Percentiles rank a stretch among this genome's conserved stretches.
These are phyloP conservation scores for Fusarium mundagurra DNA, from an alignment of 2,329 filamentous ascomycete genomes.

Conservation along the genomic window DNA sequence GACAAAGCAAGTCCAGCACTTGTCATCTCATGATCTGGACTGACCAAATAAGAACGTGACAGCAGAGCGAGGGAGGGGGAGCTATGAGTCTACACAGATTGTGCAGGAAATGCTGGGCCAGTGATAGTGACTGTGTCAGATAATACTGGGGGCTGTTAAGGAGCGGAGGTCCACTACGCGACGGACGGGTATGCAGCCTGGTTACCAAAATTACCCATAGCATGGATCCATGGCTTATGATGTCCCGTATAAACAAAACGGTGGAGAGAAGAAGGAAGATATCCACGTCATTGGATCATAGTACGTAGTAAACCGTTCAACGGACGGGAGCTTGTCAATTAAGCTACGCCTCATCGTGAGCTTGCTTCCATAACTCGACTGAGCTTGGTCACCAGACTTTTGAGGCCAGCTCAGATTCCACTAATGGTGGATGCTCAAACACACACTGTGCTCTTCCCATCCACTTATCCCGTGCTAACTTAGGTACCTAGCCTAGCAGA, in stretches of 20 bases:
- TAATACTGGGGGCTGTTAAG: conserved; percentile 9
- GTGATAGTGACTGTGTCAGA: conserved; percentile 17
- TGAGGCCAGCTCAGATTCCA: conserved; percentile 24
- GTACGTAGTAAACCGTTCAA: not conserved
- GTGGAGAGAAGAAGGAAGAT: not conserved
- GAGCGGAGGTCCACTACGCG: conserved; percentile 8
- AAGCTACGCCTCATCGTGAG: not conserved
- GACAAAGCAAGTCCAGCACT: not conserved
- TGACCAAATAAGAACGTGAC: conserved; percentile 26
- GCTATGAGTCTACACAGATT: not conserved
- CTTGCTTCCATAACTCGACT: not conserved
- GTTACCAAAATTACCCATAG: not conserved
- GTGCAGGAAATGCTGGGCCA: conserved; percentile 14
- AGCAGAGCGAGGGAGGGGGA: conserved; percentile 24
- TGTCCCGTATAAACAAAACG: not conserved
- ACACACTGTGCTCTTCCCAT: conserved; percentile 20
- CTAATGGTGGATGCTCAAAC: conserved; percentile 15
- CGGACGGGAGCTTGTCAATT: not conserved
- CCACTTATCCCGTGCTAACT: conserved; percentile 17
- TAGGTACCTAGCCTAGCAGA: not conserved
- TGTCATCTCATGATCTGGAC: conserved; percentile 5
- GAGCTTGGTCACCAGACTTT: conserved; percentile 3
- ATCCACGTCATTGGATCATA: not conserved
- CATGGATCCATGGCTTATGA: not conserved
- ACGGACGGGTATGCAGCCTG: conserved; percentile 9